phyloP scores from a whole-genome alignment of 257 asterid genomes.

The Ilex asprella region DNA sequence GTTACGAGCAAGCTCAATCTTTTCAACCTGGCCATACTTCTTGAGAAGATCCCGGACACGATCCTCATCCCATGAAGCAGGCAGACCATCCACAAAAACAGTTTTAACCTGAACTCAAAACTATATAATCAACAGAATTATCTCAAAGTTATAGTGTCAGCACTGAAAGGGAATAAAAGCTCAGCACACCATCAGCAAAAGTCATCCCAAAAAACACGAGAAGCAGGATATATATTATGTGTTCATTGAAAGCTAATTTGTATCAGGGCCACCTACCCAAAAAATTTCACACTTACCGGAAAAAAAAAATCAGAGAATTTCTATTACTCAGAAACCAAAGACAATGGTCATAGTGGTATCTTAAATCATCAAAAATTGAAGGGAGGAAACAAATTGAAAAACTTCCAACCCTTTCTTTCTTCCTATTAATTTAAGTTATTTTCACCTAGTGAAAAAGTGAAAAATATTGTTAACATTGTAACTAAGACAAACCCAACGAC shows the following conservation, averaged over 20 bases:
- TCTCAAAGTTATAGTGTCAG: background rate
- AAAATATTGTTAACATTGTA: too few species aligned
- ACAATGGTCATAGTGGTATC: background rate
- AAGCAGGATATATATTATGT: too few species aligned
- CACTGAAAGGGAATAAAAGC: background rate
- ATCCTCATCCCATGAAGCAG: slow-evolving; percentile 90
- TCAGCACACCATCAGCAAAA: background rate
- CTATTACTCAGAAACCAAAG: background rate
- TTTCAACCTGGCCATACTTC: slow-evolving; percentile 71
- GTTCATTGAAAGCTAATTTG: too few species aligned
- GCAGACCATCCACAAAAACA: slow-evolving; percentile 92
- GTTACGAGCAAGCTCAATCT: slow-evolving; percentile 89
- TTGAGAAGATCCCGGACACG: slow-evolving; percentile 57
- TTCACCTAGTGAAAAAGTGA: too few species aligned
- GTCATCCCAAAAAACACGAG: slow-evolving; percentile 4
- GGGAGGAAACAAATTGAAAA: too few species aligned
- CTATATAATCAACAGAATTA: slow-evolving; percentile 8
- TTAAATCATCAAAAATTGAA: too few species aligned
- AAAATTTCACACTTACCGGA: background rate
- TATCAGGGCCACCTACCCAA: too few species aligned
- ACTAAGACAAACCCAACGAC: background rate
- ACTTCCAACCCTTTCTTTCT: too few species aligned
- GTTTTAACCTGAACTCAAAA: slow-evolving; percentile 74
- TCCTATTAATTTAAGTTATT: too few species aligned
- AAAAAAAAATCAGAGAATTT: background rate